These are phyloP conservation scores for Spinellus fusiger DNA, from an alignment of 192 early-diverging fungal genomes.

Conservation along the genomic window DNA sequence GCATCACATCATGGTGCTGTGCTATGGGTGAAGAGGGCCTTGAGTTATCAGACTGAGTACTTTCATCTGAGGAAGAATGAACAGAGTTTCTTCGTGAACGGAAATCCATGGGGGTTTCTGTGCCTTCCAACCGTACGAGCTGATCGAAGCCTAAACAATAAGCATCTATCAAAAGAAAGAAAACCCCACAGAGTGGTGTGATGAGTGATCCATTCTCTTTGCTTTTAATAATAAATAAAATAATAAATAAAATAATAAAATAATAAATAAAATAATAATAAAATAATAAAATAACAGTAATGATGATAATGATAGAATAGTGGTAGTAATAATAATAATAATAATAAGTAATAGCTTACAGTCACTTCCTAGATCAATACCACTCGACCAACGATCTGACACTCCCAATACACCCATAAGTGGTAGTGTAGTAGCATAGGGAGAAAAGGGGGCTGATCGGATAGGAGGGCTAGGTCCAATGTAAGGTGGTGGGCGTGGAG, in stretches of 20 bases:
- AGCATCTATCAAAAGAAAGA: slow-evolving; percentile 14
- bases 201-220: too few species aligned
- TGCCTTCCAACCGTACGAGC: slow-evolving; percentile 1
- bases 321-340: too few species aligned
- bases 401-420: slow-evolving; percentile 11
- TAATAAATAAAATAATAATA: too few species aligned
- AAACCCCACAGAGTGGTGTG: not conserved
- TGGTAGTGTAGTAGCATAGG: slow-evolving; percentile 20
- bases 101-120: slow-evolving; percentile 11
- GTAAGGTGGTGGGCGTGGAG: slow-evolving; percentile 21
- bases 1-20: not conserved
- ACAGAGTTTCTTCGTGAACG: slow-evolving; percentile 15
- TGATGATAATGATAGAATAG: too few species aligned
- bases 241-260: too few species aligned
- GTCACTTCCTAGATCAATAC: slow-evolving; percentile 30
- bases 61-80: slow-evolving; percentile 3
- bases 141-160: slow-evolving; percentile 32
- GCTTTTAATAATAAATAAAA: too few species aligned
- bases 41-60: not conserved
- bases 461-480: slow-evolving; percentile 27
- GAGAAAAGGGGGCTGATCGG: slow-evolving; percentile 10
- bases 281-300: too few species aligned
- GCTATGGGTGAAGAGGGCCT: not conserved
- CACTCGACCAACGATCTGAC: slow-evolving; percentile 4
- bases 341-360: slow-evolving; percentile 12